Conservation (phyloP, 805 yeast species). For the Torulaspora quercuum region DNA sequence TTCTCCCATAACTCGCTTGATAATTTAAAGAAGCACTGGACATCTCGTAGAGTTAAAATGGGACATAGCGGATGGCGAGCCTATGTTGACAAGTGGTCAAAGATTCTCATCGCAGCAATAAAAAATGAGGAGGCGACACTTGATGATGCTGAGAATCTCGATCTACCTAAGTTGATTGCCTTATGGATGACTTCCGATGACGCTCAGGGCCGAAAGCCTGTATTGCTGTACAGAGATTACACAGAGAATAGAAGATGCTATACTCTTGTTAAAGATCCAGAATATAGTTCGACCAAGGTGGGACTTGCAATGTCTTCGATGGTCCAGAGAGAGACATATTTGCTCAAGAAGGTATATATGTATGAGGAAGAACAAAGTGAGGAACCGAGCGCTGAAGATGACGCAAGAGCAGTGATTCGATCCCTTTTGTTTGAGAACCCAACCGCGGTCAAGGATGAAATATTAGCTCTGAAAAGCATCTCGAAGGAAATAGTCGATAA, state of each 20-base stretch:
- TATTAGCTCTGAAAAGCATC: conserved; percentile 39
- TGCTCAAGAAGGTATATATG: conserved; percentile 38
- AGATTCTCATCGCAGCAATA: conserved; percentile 55
- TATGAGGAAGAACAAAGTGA: conserved; percentile 10
- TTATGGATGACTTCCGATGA: conserved; percentile 62
- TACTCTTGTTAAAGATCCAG: conserved; percentile 39
- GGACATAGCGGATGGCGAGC: conserved; percentile 58
- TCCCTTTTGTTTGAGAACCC: conserved; percentile 35
- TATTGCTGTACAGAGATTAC: conserved; percentile 34
- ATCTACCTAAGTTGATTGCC: conserved; percentile 50
- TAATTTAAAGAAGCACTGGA: conserved; percentile 62
- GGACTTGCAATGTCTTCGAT: conserved; percentile 60
- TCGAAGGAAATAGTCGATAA: conserved; percentile 49
- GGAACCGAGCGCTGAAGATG: conserved; percentile 19
- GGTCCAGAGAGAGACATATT: conserved; percentile 62
- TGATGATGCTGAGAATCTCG: conserved; percentile 49
- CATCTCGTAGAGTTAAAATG: conserved; percentile 49
- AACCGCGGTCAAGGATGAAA: conserved; percentile 31
- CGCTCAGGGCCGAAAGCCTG: conserved; percentile 16
- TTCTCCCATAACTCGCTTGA: conserved; percentile 44
- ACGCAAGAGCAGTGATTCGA: conserved; percentile 35
- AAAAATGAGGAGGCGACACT: conserved; percentile 50
- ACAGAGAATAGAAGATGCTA: conserved; percentile 49
- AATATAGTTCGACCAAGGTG: conserved; percentile 28
- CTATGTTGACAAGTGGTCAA: conserved; percentile 60